Base-by-base conservation (phyloP, 805 yeast genomes). In the Candida ipomoeae region DNA sequence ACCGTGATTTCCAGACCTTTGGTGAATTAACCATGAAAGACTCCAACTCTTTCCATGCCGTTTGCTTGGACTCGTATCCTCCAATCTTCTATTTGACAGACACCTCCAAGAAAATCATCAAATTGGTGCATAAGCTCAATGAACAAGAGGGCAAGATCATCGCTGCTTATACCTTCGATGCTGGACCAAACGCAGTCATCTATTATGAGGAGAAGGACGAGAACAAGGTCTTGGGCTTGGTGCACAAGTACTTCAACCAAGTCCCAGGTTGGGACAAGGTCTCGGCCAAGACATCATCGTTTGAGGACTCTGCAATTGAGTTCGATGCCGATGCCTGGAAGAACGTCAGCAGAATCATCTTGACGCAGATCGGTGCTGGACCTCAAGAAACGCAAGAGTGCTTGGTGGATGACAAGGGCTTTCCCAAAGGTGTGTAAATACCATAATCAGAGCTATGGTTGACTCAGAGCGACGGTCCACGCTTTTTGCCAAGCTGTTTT, bases 171-270 rank as follows among this genome's bases (percentile, higher is more conserved):
- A 94, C 99, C 1, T 94, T 87, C 64, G 99, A 94, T 69, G 99
- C 99, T 32, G 99, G 99, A 65, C 99, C 99, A 69, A 94, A 94
- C 70, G 96, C 97, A 18, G 99, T 94, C 41, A 80, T 94, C 54
- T 94, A 94, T 73, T 94, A 94, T 66, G 83, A 85, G 64, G 79
- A 79, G 57, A 75, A 83, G 62, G 81, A 92, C 69, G 96, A 90
- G 69, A 60, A 70, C n/a, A 76, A 74, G 54, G 83, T 94, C 6
- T 78, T 92, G 59, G 84, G 90, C 3, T 75, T 88, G 56, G 71
- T 94, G 52, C 73, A 84, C 67, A 73, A 76, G 50, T 76, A 80
- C 55, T 84, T 89, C 62, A 68, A 69, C 44, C 62, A 77, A 45
- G 81, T 85, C 44, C 70, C 74, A 10, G 96, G 96, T 17, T 91